These are phyloP conservation scores for Clathrospora elynae DNA, from an alignment of 2,329 filamentous ascomycete genomes.

Conservation along the genomic window DNA sequence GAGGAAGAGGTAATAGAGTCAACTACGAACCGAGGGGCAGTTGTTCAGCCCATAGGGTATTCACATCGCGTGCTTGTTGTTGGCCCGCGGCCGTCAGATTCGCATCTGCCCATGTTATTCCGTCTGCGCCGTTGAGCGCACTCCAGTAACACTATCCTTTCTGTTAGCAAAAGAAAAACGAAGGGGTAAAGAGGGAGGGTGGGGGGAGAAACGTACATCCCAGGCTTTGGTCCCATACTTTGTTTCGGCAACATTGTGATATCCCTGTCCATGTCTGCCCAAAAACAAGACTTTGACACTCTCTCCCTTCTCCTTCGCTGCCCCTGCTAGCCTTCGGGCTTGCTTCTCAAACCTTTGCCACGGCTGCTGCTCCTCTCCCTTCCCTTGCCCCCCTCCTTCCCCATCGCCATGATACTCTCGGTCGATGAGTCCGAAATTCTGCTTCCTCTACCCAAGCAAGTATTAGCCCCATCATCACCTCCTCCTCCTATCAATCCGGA, in stretches of 20 bases:
- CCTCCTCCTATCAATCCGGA: too few species aligned
- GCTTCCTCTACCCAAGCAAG: constrained; percentile 9
- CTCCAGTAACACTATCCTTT: constrained; percentile 66
- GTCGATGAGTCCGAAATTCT: constrained; percentile 70
- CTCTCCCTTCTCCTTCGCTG: constrained; percentile 48
- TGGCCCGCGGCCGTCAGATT: constrained; percentile 63
- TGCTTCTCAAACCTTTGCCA: constrained; percentile 68
- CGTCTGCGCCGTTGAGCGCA: constrained; percentile 66
- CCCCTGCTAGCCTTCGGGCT: constrained; percentile 58
- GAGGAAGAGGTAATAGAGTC: too few species aligned
- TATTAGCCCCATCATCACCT: neutral
- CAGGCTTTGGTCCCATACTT: constrained; percentile 71
- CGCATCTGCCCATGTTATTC: constrained; percentile 66
- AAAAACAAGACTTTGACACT: constrained; percentile 71
- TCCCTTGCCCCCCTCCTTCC: constrained; percentile 46
- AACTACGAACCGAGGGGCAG: constrained; percentile 56
- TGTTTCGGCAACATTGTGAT: constrained; percentile 68
- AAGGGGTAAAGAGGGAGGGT: neutral
- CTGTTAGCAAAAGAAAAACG: neutral
- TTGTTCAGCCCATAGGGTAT: constrained; percentile 62
- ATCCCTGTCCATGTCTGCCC: constrained; percentile 71
- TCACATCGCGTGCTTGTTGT: constrained; percentile 63
- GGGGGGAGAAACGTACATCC: constrained; percentile 58
- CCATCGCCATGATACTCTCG: constrained; percentile 59
- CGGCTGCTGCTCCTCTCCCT: constrained; percentile 47